Base-by-base conservation (phyloP, 2,329 filamentous ascomycete genomes). In the Sporothrix pallida region DNA sequence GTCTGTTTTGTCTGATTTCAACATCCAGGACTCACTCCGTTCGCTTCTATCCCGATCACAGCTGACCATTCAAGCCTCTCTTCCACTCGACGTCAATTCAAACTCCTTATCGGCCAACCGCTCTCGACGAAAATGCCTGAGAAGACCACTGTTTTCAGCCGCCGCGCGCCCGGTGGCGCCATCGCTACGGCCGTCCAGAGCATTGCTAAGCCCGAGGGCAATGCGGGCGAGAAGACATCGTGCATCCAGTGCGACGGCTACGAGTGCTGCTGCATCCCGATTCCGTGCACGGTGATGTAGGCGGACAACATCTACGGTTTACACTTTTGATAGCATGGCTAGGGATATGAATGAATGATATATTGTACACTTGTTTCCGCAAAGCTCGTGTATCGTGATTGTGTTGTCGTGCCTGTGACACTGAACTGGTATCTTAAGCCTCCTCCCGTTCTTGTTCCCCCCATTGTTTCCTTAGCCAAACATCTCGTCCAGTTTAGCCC, bases 231-330 rank as follows among this genome's bases (percentile, higher is more conserved):
- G 58, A 83, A 84, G 78, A 85, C 84, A 1, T 83, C 82, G 74
- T 87, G 86, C 77, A 81, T 87, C 75, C 83, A 86, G 77, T 87
- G 86, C 76, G 86, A 84, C 75, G 85, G 83, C 52, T 84, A 82
- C 76, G 82, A 86, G 70, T 88, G 86, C 79, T 89, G 87, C 79
- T 89, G 87, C 78, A 87, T 88, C 74, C 84, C 84, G 0, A 83
- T 84, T 72, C 86, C 71, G n/a, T 73, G 54, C 15, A 73, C 72
- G 2, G 54, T 70, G 10, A 70, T 73, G 72, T 58, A 69, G 46
- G 44, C 23, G 3, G 20, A 23, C 10, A 7, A 12, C 17, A 10
- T n/a, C n/a, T 20, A 3, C 8, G 62, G 12, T 46, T 12, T 15
- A 17, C 6, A 17, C 12, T 17, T 17, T 13, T 17, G 15, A 20